Percentiles rank a stretch among this genome's conserved stretches.
Evolutionary conservation across 2,329 filamentous ascomycete genomes (phyloP).

Genomic region (Fulvia fulva): DNA sequence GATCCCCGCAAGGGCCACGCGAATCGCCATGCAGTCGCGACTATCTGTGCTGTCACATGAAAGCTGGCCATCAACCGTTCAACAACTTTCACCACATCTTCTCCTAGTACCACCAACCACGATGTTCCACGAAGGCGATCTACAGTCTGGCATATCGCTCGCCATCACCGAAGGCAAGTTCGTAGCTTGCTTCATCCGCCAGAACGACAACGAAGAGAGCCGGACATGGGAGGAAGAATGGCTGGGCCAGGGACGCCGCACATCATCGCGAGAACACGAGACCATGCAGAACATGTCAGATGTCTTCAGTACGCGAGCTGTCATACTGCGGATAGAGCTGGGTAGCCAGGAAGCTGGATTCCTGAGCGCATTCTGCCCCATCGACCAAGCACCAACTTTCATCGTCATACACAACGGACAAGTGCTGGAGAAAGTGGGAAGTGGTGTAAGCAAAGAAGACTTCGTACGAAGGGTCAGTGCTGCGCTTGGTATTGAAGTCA

Average conservation of each 20-base stretch:
- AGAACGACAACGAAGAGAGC: slow-evolving; percentile 66
- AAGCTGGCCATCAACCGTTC: neutral
- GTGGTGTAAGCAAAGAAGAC: slow-evolving; percentile 59
- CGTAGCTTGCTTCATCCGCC: slow-evolving; percentile 76
- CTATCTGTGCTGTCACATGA: neutral
- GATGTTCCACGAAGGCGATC: slow-evolving; percentile 78
- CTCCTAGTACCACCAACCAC: neutral
- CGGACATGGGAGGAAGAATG: slow-evolving; percentile 38
- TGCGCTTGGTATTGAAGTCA: slow-evolving; percentile 36
- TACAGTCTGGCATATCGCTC: slow-evolving; percentile 74
- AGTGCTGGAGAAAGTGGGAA: slow-evolving; percentile 70
- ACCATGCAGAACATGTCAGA: slow-evolving; percentile 9
- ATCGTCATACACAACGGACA: slow-evolving; percentile 73
- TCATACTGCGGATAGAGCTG: slow-evolving; percentile 66
- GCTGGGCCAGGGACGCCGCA: slow-evolving; percentile 17
- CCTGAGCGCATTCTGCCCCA: slow-evolving; percentile 74
- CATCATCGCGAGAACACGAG: neutral
- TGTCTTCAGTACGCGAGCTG: slow-evolving; percentile 58
- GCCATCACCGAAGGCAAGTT: slow-evolving; percentile 72
- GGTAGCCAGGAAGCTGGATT: slow-evolving; percentile 79
- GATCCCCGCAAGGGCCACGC: neutral
- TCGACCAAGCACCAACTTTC: slow-evolving; percentile 73
- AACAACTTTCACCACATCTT: neutral
- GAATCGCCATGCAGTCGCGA: neutral
- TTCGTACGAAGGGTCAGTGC: slow-evolving; percentile 57